These are phyloP conservation scores for Solanum sejunctum DNA, from an alignment of 257 asterid genomes.

Conservation along the genomic window DNA sequence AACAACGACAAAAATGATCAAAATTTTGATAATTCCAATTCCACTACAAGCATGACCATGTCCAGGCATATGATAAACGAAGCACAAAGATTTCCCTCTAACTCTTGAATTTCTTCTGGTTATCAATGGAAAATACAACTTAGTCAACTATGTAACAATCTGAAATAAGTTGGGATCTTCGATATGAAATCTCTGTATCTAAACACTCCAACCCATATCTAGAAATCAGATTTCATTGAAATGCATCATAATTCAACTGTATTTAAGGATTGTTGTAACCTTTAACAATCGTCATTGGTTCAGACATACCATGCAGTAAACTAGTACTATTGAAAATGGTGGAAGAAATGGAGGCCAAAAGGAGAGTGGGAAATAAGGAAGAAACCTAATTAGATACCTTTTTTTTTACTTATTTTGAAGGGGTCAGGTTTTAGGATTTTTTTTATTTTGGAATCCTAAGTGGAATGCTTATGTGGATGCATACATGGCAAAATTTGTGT, in stretches of 20 bases:
- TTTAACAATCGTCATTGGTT: not conserved
- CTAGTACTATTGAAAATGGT: no score
- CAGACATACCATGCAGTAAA: not conserved
- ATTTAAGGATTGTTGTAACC: not conserved
- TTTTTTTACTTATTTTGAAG: no score
- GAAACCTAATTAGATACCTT: no score
- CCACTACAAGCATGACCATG: conserved; percentile 33
- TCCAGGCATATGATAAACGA: not conserved
- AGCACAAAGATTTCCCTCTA: not conserved
- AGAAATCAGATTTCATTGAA: not conserved
- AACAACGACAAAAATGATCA: not conserved
- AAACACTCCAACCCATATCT: not conserved
- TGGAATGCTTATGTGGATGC: no score
- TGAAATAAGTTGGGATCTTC: not conserved
- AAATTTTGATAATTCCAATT: conserved; percentile 9
- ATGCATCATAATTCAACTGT: not conserved
- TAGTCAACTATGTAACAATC: not conserved
- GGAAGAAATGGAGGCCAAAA: no score
- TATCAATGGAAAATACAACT: not conserved
- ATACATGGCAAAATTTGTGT: no score
- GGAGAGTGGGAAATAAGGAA: no score
- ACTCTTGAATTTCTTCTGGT: not conserved
- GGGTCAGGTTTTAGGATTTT: no score
- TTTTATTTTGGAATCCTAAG: no score
- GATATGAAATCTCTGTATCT: not conserved